Conservation (phyloP, 495 filamentous ascomycete genomes). For the Jackrogersella multiformis region DNA sequence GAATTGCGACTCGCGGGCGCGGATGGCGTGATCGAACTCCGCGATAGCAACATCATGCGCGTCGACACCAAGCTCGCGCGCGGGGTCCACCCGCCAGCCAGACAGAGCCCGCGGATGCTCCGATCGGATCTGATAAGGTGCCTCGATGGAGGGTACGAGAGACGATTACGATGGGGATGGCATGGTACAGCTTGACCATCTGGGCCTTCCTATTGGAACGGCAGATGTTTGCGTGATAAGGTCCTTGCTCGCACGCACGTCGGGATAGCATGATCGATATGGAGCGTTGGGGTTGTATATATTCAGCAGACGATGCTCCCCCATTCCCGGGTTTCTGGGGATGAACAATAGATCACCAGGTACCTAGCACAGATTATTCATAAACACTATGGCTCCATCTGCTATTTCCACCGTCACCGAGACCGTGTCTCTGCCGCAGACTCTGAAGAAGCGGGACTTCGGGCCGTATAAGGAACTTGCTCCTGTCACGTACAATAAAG, state of each 20-base stretch:
- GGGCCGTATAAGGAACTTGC: constrained; percentile 72
- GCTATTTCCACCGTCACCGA: constrained; percentile 58
- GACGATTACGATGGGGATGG: constrained; percentile 9
- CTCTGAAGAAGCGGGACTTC: constrained; percentile 51
- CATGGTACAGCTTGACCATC: constrained; percentile 6
- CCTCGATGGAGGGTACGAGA: constrained; percentile 15
- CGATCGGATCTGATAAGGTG: constrained; percentile 41
- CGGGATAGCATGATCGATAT: constrained; percentile 27
- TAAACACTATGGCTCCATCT: constrained; percentile 66
- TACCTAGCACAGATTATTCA: not conserved
- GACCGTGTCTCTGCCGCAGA: constrained; percentile 47
- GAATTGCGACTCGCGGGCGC: constrained; percentile 23
- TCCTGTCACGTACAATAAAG: constrained; percentile 60
- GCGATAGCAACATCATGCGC: constrained; percentile 43
- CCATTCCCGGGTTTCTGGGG: not conserved
- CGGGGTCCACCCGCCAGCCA: constrained; percentile 36
- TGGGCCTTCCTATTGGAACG: constrained; percentile 42
- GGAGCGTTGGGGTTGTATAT: constrained; percentile 19
- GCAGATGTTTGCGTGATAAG: constrained; percentile 42
- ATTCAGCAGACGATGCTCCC: constrained; percentile 9
- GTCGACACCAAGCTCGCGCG: constrained; percentile 22
- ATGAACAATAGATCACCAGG: constrained; percentile 11
- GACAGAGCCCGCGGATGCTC: constrained; percentile 21
- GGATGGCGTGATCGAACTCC: constrained; percentile 47
- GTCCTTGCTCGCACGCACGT: constrained; percentile 48